Base-by-base conservation (phyloP, 2,329 filamentous ascomycete species). In the Amauroascus niger region DNA sequence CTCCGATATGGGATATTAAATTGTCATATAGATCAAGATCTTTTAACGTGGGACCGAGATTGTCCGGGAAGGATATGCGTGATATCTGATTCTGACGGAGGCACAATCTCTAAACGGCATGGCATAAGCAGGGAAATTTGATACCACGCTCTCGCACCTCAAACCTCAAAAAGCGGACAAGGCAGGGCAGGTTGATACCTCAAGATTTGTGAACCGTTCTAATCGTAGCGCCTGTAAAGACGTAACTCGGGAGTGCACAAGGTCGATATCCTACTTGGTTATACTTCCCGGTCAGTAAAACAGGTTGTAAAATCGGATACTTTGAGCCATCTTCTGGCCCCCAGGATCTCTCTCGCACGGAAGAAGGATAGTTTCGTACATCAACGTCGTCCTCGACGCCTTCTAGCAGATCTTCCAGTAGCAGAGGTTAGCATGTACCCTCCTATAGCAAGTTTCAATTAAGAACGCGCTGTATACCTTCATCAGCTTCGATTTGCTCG, bases 11-110 rank as follows among this genome's bases (percentile, higher is more conserved):
- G 9, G 83, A 81, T 62, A 98, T 89, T 16, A 95, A 78, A 70
- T 98, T 98, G 72, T 98, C 93, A 74, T 98, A 98, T 56, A 98
- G 79, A 64, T 98, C 93, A 49, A 98, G 79, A 56, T 98, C 93
- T 63, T 81, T 73, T 39, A 98, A 74, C 0, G 82, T 87, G 1
- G 74, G 66, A 32, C 81, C 82, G 51, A 94, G 72, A 33, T 71
- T 70, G 3, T 78, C 75, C 3, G 95, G 82, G 7, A 91, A 83
- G 28, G 88, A 82, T 67, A 97, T 87, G 47, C 82, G 75, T 59
- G 86, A 78, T 66, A 98, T 93, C 61, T 81, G 80, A 69, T 98
- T 98, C 68, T 98, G 91, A 47, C 93, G 88, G 18, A 98, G 83
- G 67, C 91, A 96, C 61, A 98, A 74, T 63, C 86, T 77, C 74